These are phyloP conservation scores for Cladophialophora chaetospira DNA, from an alignment of 2,329 filamentous ascomycete genomes.

Conservation along the genomic window DNA sequence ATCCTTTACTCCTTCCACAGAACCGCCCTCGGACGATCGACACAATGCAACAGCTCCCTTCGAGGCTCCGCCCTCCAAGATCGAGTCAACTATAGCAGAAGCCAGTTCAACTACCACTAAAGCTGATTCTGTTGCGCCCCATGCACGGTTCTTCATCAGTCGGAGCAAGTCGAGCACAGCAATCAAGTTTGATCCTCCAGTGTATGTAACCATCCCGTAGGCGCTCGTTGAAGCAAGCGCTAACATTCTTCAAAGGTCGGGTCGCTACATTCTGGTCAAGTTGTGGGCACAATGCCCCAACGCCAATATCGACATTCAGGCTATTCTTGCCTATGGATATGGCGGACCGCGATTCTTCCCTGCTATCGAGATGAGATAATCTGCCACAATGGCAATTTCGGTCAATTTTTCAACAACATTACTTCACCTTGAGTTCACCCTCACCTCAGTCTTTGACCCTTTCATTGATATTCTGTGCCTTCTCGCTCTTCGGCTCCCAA, in stretches of 20 bases:
- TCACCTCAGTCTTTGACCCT: too few relatives aligned
- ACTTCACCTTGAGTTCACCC: too few relatives aligned
- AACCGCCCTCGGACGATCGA: conserved; percentile 5
- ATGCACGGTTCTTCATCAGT: conserved; percentile 82
- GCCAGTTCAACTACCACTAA: conserved; percentile 35
- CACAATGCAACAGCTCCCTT: neutral
- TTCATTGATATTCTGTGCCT: too few relatives aligned
- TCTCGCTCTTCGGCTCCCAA: too few relatives aligned
- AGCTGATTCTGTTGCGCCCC: conserved; percentile 64
- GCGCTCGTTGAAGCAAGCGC: neutral
- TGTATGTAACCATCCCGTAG: conserved; percentile 48
- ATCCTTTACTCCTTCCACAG: neutral
- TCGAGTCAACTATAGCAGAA: conserved; percentile 34
- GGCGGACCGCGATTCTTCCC: conserved; percentile 85
- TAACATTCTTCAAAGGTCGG: conserved; percentile 44
- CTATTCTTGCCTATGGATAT: conserved; percentile 78
- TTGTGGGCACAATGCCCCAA: conserved; percentile 79
- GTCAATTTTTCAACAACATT: too few relatives aligned
- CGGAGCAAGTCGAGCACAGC: conserved; percentile 81
- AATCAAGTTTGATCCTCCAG: conserved; percentile 79
- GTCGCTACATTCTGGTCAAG: conserved; percentile 83
- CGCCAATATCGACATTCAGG: conserved; percentile 86
- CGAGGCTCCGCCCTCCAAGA: conserved; percentile 10
- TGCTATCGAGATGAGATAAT: conserved; percentile 62
- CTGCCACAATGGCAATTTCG: neutral